These are phyloP conservation scores for Mycena galericulata DNA, from an alignment of 768 basidiomycete genomes.

Conservation along the genomic window DNA sequence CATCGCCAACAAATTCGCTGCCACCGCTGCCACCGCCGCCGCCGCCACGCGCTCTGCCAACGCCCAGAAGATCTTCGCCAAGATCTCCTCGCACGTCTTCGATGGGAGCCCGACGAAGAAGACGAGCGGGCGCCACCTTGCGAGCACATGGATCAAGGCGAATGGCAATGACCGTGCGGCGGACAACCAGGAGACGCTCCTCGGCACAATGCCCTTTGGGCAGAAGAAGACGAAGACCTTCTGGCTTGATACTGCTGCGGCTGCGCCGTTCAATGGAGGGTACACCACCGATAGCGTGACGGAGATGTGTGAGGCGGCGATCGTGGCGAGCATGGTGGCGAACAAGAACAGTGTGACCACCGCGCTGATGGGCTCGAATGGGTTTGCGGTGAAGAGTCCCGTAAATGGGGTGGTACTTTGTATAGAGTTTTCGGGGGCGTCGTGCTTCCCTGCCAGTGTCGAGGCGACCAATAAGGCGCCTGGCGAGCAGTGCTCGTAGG, in stretches of 20 bases:
- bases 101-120: slow-evolving; percentile 7
- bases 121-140: too few relatives aligned
- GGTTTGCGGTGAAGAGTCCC: too few relatives aligned
- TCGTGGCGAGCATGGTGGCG: slow-evolving; percentile 19
- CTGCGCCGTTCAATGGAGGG: slow-evolving; percentile 16
- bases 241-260: too few relatives aligned
- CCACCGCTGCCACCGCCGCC: background rate
- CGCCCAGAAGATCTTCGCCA: slow-evolving; percentile 15
- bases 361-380: slow-evolving; percentile 10
- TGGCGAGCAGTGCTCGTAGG: background rate
- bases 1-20: slow-evolving; percentile 5
- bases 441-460: slow-evolving; percentile 18
- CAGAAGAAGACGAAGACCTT: too few relatives aligned
- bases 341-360: slow-evolving; percentile 15
- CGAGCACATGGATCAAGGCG: slow-evolving; percentile 16
- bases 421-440: slow-evolving; percentile 17
- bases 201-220: too few relatives aligned
- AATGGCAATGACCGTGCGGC: slow-evolving; percentile 2
- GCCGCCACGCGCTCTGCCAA: slow-evolving; percentile 10
- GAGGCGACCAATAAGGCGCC: slow-evolving; percentile 8
- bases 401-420: slow-evolving; percentile 17
- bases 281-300: slow-evolving; percentile 3
- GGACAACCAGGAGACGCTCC: slow-evolving; percentile 7
- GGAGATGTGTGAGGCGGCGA: slow-evolving; percentile 19
- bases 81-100: slow-evolving; percentile 14